Conservation (phyloP, 148 eudicot species). For the Rhododendron henanense region DNA sequence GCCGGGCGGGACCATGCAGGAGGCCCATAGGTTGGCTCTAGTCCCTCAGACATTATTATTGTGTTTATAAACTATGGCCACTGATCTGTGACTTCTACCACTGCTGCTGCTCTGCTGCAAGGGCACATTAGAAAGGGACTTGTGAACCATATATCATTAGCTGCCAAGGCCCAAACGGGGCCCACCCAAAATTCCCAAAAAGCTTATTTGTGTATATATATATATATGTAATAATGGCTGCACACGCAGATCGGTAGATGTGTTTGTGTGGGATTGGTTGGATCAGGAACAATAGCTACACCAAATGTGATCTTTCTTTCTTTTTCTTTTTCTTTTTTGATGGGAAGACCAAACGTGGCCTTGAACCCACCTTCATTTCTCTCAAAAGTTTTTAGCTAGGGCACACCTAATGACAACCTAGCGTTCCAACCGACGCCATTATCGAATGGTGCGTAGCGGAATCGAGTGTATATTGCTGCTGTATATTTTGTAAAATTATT, state of each 20-base stretch:
- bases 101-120: background rate
- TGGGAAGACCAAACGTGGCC: background rate
- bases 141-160: background rate
- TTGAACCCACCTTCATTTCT: background rate
- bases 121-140: conserved; percentile 1
- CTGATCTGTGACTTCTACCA: background rate
- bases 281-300: background rate
- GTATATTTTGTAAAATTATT: no score
- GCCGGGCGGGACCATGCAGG: background rate
- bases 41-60: background rate
- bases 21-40: background rate
- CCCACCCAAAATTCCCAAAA: background rate
- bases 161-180: background rate
- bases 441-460: no score
- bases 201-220: background rate
- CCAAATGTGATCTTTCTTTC: background rate
- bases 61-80: background rate
- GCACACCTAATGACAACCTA: no score
- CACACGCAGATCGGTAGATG: background rate
- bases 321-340: no score
- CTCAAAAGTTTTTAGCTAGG: no score
- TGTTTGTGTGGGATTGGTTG: background rate
- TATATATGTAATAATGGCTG: background rate
- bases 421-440: no score
- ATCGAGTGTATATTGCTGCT: no score